phyloP scores from a whole-genome alignment of 2,329 filamentous ascomycete species.

The Aureobasidium sp. region DNA sequence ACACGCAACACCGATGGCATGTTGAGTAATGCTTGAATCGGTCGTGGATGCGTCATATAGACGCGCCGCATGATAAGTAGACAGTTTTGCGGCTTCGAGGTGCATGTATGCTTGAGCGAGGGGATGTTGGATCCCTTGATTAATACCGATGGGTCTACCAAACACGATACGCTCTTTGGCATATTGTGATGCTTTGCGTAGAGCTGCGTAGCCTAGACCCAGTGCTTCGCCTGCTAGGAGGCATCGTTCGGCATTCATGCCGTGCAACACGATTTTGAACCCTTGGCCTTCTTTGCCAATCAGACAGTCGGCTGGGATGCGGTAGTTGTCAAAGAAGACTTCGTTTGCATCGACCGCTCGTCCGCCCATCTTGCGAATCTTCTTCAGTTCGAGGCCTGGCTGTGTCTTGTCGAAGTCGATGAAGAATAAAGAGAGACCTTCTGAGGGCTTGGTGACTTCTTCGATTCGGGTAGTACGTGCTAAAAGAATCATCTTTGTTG shows the following conservation, averaged over 20 bases:
- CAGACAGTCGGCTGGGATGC: conserved; percentile 53
- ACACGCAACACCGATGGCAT: conserved; percentile 46
- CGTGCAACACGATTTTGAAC: conserved; percentile 64
- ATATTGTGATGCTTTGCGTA: conserved; percentile 50
- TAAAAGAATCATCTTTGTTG: conserved; percentile 73
- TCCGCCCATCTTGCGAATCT: conserved; percentile 80
- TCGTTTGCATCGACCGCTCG: conserved; percentile 77
- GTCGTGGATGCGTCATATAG: conserved; percentile 46
- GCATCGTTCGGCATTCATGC: conserved; percentile 73
- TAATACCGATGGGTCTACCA: conserved; percentile 55
- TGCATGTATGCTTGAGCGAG: conserved; percentile 58
- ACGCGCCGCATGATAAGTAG: conserved; percentile 52
- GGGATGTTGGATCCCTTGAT: conserved; percentile 58
- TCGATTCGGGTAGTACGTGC: conserved; percentile 66
- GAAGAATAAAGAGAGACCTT: conserved; percentile 72
- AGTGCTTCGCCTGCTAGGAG: conserved; percentile 52
- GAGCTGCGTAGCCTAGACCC: conserved; percentile 38
- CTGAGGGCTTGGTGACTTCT: conserved; percentile 59
- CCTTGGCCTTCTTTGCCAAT: conserved; percentile 68
- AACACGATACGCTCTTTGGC: conserved; percentile 60
- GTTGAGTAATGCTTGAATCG: conserved; percentile 32
- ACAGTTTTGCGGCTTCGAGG: conserved; percentile 52
- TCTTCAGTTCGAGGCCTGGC: conserved; percentile 57
- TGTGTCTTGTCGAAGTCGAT: conserved; percentile 60
- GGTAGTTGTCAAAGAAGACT: conserved; percentile 77